Conservation (phyloP, 371 early-diverging fungal genomes). For the Capniomyces stellatus region DNA sequence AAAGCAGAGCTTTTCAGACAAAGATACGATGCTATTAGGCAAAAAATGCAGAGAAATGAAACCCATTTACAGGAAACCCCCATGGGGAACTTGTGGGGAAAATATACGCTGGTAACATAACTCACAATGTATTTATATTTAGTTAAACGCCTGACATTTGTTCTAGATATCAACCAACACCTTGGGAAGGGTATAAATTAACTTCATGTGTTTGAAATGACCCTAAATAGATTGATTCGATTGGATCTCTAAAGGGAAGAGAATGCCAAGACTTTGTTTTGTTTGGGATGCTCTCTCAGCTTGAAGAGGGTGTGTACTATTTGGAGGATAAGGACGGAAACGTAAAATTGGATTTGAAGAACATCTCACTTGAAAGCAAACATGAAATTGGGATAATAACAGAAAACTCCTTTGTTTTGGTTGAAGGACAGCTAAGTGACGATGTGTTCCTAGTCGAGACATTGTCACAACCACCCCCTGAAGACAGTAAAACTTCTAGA, state of each 20-base stretch:
- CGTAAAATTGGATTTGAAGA: conserved; percentile 44
- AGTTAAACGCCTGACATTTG: conserved; percentile 19
- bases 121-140: conserved; percentile 47
- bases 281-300: conserved; percentile 76
- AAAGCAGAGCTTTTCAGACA: conserved; percentile 53
- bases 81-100: conserved; percentile 1
- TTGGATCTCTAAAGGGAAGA: conserved; percentile 62
- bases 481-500: conserved; percentile 38
- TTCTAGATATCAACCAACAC: too few relatives aligned
- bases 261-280: conserved; percentile 48
- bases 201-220: not conserved
- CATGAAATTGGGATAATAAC: conserved; percentile 52
- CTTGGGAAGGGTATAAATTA: not conserved
- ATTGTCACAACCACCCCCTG: conserved; percentile 61
- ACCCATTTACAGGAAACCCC: conserved; percentile 2
- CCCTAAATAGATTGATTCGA: conserved; percentile 44
- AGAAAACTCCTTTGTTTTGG: conserved; percentile 64
- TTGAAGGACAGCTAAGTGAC: conserved; percentile 53
- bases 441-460: conserved; percentile 42
- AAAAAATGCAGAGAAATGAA: conserved; percentile 66
- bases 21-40: conserved; percentile 52
- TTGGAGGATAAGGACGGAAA: conserved; percentile 69
- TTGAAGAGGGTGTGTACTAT: conserved; percentile 58
- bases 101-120: not conserved
- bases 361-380: not conserved